phyloP scores from a whole-genome alignment of 192 early-diverging fungal genomes.

The Podila horticola region DNA sequence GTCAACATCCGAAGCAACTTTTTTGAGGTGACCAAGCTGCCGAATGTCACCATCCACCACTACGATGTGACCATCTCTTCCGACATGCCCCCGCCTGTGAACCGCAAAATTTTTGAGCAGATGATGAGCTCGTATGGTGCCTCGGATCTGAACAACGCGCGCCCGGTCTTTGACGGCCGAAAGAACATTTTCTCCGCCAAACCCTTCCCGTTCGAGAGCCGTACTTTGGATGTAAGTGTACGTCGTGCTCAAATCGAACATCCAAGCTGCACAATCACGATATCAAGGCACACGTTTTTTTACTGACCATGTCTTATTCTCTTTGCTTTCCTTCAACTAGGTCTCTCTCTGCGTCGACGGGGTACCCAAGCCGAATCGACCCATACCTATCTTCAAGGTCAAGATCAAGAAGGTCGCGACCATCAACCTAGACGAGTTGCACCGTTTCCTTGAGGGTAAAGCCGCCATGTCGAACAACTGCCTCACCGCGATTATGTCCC shows the following conservation, averaged over 20 bases:
- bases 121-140: conserved; percentile 64
- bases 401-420: conserved; percentile 73
- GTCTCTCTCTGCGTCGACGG: conserved; percentile 35
- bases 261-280: no score
- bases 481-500: conserved; percentile 66
- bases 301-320: not conserved
- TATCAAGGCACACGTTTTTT: no score
- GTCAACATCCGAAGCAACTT: conserved; percentile 75
- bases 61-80: conserved; percentile 87
- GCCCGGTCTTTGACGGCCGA: conserved; percentile 86
- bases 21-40: conserved; percentile 76
- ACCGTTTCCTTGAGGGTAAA: conserved; percentile 61
- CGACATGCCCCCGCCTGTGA: conserved; percentile 81
- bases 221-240: conserved; percentile 65
- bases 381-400: conserved; percentile 61
- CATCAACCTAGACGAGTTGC: conserved; percentile 72
- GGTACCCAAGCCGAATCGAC: no score
- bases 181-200: conserved; percentile 80
- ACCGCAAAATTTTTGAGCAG: conserved; percentile 73
- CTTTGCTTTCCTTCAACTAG: conserved; percentile 25
- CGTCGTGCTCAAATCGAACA: no score
- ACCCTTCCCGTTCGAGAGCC: conserved; percentile 60
- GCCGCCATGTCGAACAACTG: conserved; percentile 48
- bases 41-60: conserved; percentile 79
- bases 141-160: conserved; percentile 61